Base-by-base conservation (phyloP, 23 red algal species). In the Agarophyton chilense region DNA sequence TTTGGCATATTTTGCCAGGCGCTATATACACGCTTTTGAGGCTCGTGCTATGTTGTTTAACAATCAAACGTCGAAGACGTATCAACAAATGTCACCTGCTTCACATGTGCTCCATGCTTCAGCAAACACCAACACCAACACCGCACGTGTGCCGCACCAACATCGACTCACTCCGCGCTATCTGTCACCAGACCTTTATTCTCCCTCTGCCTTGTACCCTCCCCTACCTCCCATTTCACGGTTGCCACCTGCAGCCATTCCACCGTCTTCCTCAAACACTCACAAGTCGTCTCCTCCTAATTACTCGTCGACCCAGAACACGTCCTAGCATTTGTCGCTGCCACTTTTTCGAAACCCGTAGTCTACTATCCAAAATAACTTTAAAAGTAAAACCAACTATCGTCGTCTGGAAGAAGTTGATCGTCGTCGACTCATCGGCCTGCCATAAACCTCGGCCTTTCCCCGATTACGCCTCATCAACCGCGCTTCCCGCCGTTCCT, bases 401-500 rank as follows among this genome's bases (percentile, higher is more conserved):
- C 68, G 7, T 31, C 68, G 68, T 74, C 68, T 46, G 11, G 68
- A 74, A 47, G 68, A 74, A 32, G 43, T 74, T 24, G 68, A 74
- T 18, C 68, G 32, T 74, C 68, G 32, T 29, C 68, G 38, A 49
- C 68, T 74, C 19, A 46, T 74, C 45, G 68, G 77, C 38, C 54
- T 22, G 19, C 56, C 12, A 39, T 89, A 60, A 38, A 62, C 53
- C 22, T 81, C 88, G 22, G 50, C 79, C 60, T 88, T 86, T 39
- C 92, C 92, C 24, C 87, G 40, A 72, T 84, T 95, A 29, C 93
- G 52, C 34, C 84, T 83, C 57, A 61, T 78, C 38, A 95, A 67
- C 21, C 93, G 40, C 2, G 93, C 93, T n/a, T 95, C 93, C 54
- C 93, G 47, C 54, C 61, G 90, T 67, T 95, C 93, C 63, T 89